Percentiles rank a stretch among this genome's conserved stretches.
These are phyloP conservation scores for Thielaviopsis euricoi DNA, from an alignment of 2,329 filamentous ascomycete genomes.

Conservation along the genomic window DNA sequence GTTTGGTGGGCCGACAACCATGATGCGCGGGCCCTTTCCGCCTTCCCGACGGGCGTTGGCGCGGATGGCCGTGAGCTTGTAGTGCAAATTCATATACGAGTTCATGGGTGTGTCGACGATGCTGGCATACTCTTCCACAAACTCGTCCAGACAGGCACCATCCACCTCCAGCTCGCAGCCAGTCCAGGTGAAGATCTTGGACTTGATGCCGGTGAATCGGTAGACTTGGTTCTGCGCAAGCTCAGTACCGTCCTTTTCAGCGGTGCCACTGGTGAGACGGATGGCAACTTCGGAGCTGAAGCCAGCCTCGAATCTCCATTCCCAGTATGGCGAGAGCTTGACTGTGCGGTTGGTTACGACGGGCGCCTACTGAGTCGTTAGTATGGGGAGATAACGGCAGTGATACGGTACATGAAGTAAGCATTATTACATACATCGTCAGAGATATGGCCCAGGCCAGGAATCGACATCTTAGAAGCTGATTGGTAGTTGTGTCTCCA, in stretches of 20 bases:
- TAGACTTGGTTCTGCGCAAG: constrained; percentile 68
- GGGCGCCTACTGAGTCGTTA: not conserved
- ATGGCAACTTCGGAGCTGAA: constrained; percentile 25
- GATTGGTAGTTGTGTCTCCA: not conserved
- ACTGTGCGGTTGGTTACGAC: constrained; percentile 26
- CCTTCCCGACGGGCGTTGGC: constrained; percentile 34
- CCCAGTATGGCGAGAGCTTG: constrained; percentile 44
- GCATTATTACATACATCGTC: constrained; percentile 30
- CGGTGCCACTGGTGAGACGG: constrained; percentile 62
- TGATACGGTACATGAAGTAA: not conserved
- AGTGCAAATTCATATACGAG: constrained; percentile 72
- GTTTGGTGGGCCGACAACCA: constrained; percentile 64
- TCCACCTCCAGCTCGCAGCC: constrained; percentile 73
- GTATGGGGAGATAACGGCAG: not conserved
- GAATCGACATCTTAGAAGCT: constrained; percentile 46
- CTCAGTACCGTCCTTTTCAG: constrained; percentile 90
- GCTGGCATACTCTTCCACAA: constrained; percentile 44
- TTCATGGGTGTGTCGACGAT: constrained; percentile 69
- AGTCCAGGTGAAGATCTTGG: constrained; percentile 82
- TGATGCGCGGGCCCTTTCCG: constrained; percentile 56
- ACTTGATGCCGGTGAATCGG: constrained; percentile 65
- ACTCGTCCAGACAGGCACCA: constrained; percentile 37
- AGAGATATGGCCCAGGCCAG: constrained; percentile 53
- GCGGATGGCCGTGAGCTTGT: constrained; percentile 62
- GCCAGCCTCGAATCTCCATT: constrained; percentile 67